Percentiles rank a stretch among this genome's conserved stretches.
Conservation (phyloP, 2,329 filamentous ascomycete genomes). For the Ascochyta koolunga region DNA sequence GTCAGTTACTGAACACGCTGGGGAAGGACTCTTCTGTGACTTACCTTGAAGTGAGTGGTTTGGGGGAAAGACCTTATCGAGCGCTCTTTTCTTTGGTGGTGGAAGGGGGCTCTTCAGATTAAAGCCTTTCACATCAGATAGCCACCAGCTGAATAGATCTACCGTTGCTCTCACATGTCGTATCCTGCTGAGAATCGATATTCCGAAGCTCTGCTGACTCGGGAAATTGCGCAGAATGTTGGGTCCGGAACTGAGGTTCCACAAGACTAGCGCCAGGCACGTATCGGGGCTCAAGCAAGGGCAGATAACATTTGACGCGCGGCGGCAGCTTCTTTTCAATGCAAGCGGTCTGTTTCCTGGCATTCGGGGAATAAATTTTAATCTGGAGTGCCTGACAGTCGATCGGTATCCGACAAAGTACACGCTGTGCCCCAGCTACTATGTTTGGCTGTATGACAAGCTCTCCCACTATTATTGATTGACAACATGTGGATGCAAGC, state of each 20-base stretch:
- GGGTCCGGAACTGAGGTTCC: not conserved
- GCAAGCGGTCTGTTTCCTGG: not conserved
- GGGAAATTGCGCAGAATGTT: not conserved
- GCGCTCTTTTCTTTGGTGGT: not conserved
- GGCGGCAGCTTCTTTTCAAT: not conserved
- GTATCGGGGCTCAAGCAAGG: slow-evolving; percentile 5
- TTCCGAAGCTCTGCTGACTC: slow-evolving; percentile 2
- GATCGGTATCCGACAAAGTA: not conserved
- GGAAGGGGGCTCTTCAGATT: not conserved
- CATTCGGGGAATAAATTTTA: not conserved
- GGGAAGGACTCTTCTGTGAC: not conserved
- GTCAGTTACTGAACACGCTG: not conserved
- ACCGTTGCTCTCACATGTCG: slow-evolving; percentile 4
- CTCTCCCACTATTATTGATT: not conserved
- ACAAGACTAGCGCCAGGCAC: not conserved
- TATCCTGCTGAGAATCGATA: not conserved
- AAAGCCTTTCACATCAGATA: not conserved
- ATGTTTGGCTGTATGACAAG: not conserved
- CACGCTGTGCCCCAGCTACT: not conserved
- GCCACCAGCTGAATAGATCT: not conserved
- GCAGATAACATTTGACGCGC: not conserved
- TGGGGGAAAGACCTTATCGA: not conserved
- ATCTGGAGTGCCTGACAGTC: not conserved
- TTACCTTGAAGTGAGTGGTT: not conserved
- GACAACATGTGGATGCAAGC: not conserved